Evolutionary conservation across 2,329 filamentous ascomycete species (phyloP).

Genomic region (Talaromyces sp.): DNA sequence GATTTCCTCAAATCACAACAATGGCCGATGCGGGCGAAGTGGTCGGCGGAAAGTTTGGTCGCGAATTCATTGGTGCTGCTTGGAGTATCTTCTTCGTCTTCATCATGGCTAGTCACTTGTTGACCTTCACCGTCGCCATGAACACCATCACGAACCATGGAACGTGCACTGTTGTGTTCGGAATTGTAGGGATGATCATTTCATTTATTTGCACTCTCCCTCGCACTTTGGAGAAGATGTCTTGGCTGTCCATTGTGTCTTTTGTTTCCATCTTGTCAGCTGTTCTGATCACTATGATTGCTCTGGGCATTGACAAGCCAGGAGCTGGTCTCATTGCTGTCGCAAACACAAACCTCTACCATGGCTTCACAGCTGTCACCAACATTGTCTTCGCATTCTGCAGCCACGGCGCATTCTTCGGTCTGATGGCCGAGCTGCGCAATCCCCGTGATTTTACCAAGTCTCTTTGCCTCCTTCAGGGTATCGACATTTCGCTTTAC

Average conservation of each 20-base stretch:
- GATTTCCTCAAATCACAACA: constrained; percentile 62
- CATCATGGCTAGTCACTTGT: constrained; percentile 70
- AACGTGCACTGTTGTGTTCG: constrained; percentile 67
- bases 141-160: constrained; percentile 64
- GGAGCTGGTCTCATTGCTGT: constrained; percentile 41
- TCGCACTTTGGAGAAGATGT: constrained; percentile 64
- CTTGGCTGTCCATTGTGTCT: constrained; percentile 64
- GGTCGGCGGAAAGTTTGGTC: constrained; percentile 62
- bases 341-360: constrained; percentile 51
- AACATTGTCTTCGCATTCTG: constrained; percentile 75
- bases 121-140: constrained; percentile 71
- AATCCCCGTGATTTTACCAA: constrained; percentile 64
- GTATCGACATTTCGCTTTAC: constrained; percentile 64
- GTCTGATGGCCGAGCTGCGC: constrained; percentile 66
- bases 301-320: constrained; percentile 58
- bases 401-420: constrained; percentile 70
- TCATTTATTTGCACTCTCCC: constrained; percentile 64
- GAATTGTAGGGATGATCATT: constrained; percentile 60
- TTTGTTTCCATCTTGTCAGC: constrained; percentile 67
- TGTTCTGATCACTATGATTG: constrained; percentile 68
- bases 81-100: constrained; percentile 69
- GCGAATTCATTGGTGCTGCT: constrained; percentile 64
- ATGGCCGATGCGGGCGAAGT: constrained; percentile 70
- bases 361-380: constrained; percentile 63
- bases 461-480: constrained; percentile 64